A percentile compares a stretch with the other conserved stretches of the same genome.
phyloP scores from a whole-genome alignment of 2,329 filamentous ascomycete species.

The Penicillium sclerotiorum region DNA sequence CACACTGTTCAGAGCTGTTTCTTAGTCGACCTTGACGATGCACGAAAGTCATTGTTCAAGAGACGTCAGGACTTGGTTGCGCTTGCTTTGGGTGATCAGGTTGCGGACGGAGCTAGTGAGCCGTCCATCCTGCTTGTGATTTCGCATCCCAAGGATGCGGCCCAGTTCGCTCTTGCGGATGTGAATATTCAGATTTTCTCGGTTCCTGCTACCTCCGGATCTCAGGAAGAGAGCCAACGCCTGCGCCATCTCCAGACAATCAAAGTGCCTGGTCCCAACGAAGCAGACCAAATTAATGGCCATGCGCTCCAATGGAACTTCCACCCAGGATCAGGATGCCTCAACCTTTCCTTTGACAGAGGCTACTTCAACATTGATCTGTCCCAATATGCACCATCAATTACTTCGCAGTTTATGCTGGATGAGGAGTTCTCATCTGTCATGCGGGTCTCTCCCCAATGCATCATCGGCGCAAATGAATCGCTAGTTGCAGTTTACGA shows the following conservation, averaged over 20 bases:
- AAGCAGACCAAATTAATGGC: conserved; percentile 27
- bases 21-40: conserved; percentile 45
- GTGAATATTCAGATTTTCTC: conserved; percentile 45
- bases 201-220: conserved; percentile 33
- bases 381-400: conserved; percentile 44
- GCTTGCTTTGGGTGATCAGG: conserved; percentile 37
- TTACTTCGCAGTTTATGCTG: conserved; percentile 43
- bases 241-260: conserved; percentile 42
- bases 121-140: conserved; percentile 44
- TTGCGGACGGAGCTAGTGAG: conserved; percentile 28
- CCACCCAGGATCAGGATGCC: conserved; percentile 41
- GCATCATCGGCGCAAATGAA: conserved; percentile 44
- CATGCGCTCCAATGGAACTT: conserved; percentile 41
- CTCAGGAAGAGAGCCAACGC: conserved; percentile 34
- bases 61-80: conserved; percentile 44
- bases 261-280: conserved; percentile 36
- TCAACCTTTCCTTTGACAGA: conserved; percentile 42
- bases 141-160: conserved; percentile 37
- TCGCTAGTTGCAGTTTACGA: conserved; percentile 50
- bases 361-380: conserved; percentile 48
- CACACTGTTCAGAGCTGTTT: conserved; percentile 40
- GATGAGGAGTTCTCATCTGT: conserved; percentile 44
- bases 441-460: conserved; percentile 47
- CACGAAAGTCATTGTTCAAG: conserved; percentile 43
- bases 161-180: conserved; percentile 35